Percentiles rank a stretch among this genome's conserved stretches.
phyloP scores from a whole-genome alignment of 176 grass and related monocot species.

The Dendrocalamus sinicus region DNA sequence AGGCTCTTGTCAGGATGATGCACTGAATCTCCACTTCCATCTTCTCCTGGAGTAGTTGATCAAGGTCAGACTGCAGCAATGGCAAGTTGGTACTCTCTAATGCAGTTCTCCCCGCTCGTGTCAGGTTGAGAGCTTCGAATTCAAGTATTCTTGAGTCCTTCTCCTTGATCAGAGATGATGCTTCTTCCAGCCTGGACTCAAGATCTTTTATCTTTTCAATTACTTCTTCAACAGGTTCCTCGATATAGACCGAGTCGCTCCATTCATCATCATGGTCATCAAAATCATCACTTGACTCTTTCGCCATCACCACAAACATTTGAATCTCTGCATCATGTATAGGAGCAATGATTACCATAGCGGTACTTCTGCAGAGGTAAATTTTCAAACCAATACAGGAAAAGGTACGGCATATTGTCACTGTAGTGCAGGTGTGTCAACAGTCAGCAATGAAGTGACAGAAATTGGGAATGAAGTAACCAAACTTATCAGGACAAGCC shows the following conservation, averaged over 20 bases:
- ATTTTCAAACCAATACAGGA: not conserved
- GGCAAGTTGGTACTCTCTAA: not conserved
- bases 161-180: constrained; percentile 41
- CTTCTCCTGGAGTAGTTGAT: constrained; percentile 59
- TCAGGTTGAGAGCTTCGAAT: constrained; percentile 22
- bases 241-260: constrained; percentile 32
- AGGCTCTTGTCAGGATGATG: constrained; percentile 58
- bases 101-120: not conserved
- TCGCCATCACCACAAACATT: constrained; percentile 48
- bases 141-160: constrained; percentile 58
- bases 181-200: constrained; percentile 49
- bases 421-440: not conserved
- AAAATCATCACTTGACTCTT: constrained; percentile 41
- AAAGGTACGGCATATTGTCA: constrained; percentile 10
- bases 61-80: constrained; percentile 53
- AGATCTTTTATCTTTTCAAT: constrained; percentile 49
- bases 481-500: not conserved
- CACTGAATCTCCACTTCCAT: constrained; percentile 66
- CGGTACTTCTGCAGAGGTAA: not conserved
- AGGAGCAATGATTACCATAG: constrained; percentile 10
- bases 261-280: constrained; percentile 47
- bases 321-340: constrained; percentile 62
- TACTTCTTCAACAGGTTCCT: constrained; percentile 42
- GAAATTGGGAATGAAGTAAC: not conserved
- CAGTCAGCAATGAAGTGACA: not conserved